Evolutionary conservation across 1,139 yeast genomes (phyloP), one percentile per base, ranked within the genome.

Genomic region (Candida albicans): DNA sequence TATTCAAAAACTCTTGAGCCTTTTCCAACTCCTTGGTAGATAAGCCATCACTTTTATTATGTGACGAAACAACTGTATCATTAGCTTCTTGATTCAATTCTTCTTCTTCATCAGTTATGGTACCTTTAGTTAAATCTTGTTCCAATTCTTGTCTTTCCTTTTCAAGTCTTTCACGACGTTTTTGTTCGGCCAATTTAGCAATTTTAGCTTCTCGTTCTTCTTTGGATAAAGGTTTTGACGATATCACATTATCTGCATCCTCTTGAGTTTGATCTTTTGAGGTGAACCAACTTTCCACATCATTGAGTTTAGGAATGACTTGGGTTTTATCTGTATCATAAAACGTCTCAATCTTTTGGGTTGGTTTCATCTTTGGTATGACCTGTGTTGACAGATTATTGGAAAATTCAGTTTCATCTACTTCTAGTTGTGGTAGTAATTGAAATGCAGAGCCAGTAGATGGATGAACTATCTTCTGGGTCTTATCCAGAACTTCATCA

Each of bases 101-200:
- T 18, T 67, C 54, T 47, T 73, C 78, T 48, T 72, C 77, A 43
- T 73, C 78, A 1, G 75, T 68, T 15, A 72, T 53, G 1, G 77
- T 55, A 0, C 62, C 60, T 39, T 55, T 65, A 1, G 71, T 51
- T 18, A 72, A 57, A 41, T 73, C 77, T 2, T 65, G 64, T 40
- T 64, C 65, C 28, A 70, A 56, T 40, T 51, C 53, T 41, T 45
- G 48, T 25, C 51, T 46, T 45, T 51, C 56, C 37, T 43, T 49
- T 45, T 27, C 45, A 42, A 43, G 36, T 26, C 69, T 49, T 41
- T 60, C 54, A 26, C 52, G 54, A 30, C 55, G 52, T 47, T 61
- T 64, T 26, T 49, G 51, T 41, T 57, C 65, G 1, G 61, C 58
- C 18, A 65, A 51, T 33, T 52, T 50, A 11, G 54, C 54, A 26